phyloP scores from a whole-genome alignment of 331 rosid species.

The Acacia concinna region DNA sequence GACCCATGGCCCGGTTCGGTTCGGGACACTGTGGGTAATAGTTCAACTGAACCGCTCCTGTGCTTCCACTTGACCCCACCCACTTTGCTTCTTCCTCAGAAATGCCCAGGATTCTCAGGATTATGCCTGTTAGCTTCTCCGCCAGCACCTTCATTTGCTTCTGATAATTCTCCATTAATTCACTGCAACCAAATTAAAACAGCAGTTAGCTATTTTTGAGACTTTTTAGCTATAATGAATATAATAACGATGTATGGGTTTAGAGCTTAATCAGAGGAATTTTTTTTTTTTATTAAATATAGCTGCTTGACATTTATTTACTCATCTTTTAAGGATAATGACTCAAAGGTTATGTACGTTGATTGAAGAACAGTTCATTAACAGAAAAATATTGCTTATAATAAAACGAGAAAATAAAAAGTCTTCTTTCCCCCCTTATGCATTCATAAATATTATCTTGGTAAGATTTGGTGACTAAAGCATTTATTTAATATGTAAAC shows the following conservation, averaged over 20 bases:
- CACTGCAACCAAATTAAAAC: constrained; percentile 45
- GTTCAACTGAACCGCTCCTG: constrained; percentile 56
- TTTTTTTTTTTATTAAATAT: neutral
- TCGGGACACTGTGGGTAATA: constrained; percentile 73
- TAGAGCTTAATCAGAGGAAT: too few species aligned
- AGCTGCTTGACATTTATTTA: neutral
- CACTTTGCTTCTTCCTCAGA: constrained; percentile 34
- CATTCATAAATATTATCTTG: neutral
- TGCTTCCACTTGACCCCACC: constrained; percentile 28
- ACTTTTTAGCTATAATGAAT: neutral
- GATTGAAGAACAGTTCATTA: neutral
- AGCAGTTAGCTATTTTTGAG: too few species aligned
- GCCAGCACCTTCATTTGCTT: constrained; percentile 55
- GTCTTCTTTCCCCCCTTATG: neutral
- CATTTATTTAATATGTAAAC: neutral
- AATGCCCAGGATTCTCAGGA: constrained; percentile 40
- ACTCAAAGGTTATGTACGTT: neutral
- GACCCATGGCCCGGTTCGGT: constrained; percentile 68
- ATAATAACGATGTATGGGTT: neutral
- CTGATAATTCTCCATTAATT: constrained; percentile 55
- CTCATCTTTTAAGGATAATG: neutral
- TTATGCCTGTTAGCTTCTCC: constrained; percentile 35
- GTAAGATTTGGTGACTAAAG: neutral
- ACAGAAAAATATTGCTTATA: neutral
- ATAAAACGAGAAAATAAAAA: too few species aligned